Evolutionary conservation across 176 grass and related monocot species (phyloP), one percentile per base, ranked within the genome.

Genomic region (Carex pumila): DNA sequence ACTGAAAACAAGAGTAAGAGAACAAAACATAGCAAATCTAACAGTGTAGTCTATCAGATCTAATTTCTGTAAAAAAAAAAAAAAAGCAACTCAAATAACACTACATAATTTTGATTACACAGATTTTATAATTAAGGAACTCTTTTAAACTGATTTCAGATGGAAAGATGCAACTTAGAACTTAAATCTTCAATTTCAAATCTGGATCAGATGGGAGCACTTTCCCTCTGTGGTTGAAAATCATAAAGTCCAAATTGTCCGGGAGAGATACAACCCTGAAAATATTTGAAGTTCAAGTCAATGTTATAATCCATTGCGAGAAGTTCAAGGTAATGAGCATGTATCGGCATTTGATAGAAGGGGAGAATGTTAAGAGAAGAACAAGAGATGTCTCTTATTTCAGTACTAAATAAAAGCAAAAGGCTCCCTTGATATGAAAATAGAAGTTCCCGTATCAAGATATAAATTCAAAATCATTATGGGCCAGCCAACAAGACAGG

Each of bases 241-340:
- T 90, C 91, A 99, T 95, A 78, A 99, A 99, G 79, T 99, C 96
- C 87, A 99, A 47, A 86, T 99, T 95, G 29, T 87, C 81, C 2
- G 96, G 93, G 61, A 93, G 87, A 0, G 89, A 95, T 25, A 95
- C 91, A 5, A 99, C 87, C 96, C 93, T 95, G 89, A 80, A 70
- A 68, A 89, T 78, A 61, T 41, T 66, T 70, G 29, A 64, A 67
- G 19, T 83, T 62, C 11, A 65, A 67, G 25, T 30, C 43, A 34
- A 67, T 2, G 9, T 83, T 65, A 60, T 17, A 67, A 34, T 13
- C 29, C 57, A 58, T 9, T 52, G 57, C 13, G 14, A 85, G 68
- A 75, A 77, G 45, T 76, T 30, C 11, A 49, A 29, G 49, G 72
- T 15, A 53, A 54, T 52, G 21, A 77, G 11, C 49, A 12, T 30